Base-by-base conservation (phyloP, 2,329 filamentous ascomycete species). In the Pseudogymnoascus sp. region DNA sequence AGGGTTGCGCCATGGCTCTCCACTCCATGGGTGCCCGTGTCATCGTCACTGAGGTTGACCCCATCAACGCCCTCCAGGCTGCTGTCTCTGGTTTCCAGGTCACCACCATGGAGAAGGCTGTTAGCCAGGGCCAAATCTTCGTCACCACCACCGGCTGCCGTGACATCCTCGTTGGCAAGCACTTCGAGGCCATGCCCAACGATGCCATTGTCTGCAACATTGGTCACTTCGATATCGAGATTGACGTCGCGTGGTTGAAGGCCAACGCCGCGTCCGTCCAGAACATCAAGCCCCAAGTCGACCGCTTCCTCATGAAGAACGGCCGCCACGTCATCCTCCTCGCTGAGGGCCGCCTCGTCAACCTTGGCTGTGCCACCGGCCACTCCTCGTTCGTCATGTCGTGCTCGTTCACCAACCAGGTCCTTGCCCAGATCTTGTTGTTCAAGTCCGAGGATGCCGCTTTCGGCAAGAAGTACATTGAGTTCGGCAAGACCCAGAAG, bases 311-410 rank as follows among this genome's bases (percentile, higher is more conserved):
- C 72, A 94, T 99, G 90, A 82, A 89, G 78, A 94, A 78, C 80
- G 94, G 94, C 80, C 88, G 90, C 73, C 89, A 97, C 86, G 92
- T 99, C 84, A 96, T 99, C 80, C 92, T 99, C 73, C 87, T 99
- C 68, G 94, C 94, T 68, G 94, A 97, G 84, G 94, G 94, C 72
- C 93, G 94, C 83, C 90, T 99, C 69, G 94, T 99, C 82, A 99
- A 99, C 89, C 85, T 99, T 72, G 94, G 94, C 79, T 99, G 94
- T 80, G 94, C 94, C 76, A 99, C 94, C 68, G 94, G 94, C 71
- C 94, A 99, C 89, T 96, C 92, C 71, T 97, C 93, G 61, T 99
- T 99, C 80, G 94, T 99, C 84, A 97, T 99, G 94, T 97, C 92
- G 73, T 99, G 94, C 89, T 97, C 93, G 68, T 99, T 99, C 89